Percentiles rank a stretch among this genome's conserved stretches.
These are phyloP conservation scores for Herpetospermum pedunculosum DNA, from an alignment of 306 rosid genomes.

Conservation along the genomic window DNA sequence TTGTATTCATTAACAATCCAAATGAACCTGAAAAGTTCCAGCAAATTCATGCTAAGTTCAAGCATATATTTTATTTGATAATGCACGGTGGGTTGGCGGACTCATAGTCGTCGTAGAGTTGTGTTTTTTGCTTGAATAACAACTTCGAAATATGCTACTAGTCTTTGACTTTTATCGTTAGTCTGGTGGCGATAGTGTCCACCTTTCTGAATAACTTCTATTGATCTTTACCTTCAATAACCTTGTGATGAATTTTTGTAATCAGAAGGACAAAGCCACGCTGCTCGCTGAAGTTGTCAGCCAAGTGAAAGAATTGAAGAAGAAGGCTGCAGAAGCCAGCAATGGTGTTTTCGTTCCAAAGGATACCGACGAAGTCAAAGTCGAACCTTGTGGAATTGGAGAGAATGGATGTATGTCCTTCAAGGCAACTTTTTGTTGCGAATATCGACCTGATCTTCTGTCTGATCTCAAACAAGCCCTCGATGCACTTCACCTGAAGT, in stretches of 20 bases:
- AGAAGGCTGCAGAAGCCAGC: slow-evolving; percentile 55
- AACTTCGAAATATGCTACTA: neutral
- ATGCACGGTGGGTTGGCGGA: neutral
- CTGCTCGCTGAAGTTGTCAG: slow-evolving; percentile 60
- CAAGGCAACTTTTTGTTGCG: slow-evolving; percentile 62
- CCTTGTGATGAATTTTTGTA: slow-evolving; percentile 13
- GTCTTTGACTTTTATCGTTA: neutral
- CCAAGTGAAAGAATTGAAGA: slow-evolving; percentile 67
- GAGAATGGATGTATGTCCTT: slow-evolving; percentile 31
- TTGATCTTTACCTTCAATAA: neutral
- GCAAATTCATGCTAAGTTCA: neutral
- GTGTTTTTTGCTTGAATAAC: neutral
- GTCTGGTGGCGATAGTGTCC: neutral
- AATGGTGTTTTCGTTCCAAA: slow-evolving; percentile 54
- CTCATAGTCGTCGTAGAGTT: neutral
- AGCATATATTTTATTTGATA: neutral
- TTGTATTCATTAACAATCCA: neutral
- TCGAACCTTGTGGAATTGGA: slow-evolving; percentile 37
- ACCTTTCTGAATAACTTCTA: neutral
- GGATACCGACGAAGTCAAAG: slow-evolving; percentile 66
- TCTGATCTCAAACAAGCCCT: slow-evolving; percentile 55
- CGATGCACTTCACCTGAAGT: slow-evolving; percentile 42
- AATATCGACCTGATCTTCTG: slow-evolving; percentile 53
- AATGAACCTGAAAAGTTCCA: neutral
- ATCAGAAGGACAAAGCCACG: slow-evolving; percentile 83